Base-by-base conservation (phyloP, 441 rosid genomes). In the Arabidopsis lyrata region DNA sequence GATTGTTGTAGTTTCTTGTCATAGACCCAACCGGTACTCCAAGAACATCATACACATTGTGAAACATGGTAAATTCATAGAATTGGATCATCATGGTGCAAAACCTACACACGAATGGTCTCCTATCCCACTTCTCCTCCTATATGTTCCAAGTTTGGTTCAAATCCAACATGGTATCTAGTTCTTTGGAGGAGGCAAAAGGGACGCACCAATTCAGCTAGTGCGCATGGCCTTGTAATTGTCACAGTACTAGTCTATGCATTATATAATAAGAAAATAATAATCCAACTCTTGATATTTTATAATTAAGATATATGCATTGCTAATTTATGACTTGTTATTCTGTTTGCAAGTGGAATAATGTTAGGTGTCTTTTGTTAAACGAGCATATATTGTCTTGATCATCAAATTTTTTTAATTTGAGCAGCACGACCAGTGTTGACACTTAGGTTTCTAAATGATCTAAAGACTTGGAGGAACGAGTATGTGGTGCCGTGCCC, bases 91-190 rank as follows among this genome's bases (percentile, higher is more conserved):
- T 36, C 57, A 57, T 69, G 57, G 38, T 5, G 66, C 15, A 34
- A n/a, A 44, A 39, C 44, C 44, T 56, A 18, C 15, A 32, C 55
- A 56, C 22, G 9, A 48, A 48, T 18, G 2, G 3, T 38, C 52
- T 47, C 52, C 24, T 16, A 45, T 6, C 22, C 22, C 24, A 48
- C 27, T 8, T 18, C 63, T 63, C n/a, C 34, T 68, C 44, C 5
- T 5, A 11, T 68, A 68, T 5, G 42, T 45, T 56, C 73, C 73
- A 42, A 42, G 10, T 50, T 52, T 66, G n/a, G 70, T 36, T 66
- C 70, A 22, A 50, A 54, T 54, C 32, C n/a, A 68, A 42, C 10
- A 42, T 29, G 53, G 12, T 16, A 47, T 47, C 50, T 47, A 47
- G n/a, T 12, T 39, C 44, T 39, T 12, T 39, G 44, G 44, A 39